Base-by-base conservation (phyloP, 352 stramenopile species). In the Phytophthora sp. region DNA sequence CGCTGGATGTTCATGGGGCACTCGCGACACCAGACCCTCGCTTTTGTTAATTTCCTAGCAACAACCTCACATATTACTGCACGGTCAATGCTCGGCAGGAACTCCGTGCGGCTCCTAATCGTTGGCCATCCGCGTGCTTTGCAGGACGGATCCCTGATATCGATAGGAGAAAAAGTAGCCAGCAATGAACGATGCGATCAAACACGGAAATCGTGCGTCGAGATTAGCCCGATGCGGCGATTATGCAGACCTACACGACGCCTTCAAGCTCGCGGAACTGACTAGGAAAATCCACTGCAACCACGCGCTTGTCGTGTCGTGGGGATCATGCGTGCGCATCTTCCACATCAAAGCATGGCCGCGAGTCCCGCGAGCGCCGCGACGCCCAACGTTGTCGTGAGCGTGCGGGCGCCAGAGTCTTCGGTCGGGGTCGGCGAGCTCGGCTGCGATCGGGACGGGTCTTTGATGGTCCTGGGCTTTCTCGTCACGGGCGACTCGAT, bases 271-370 rank as follows among this genome's bases (percentile, higher is more conserved):
- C n/a, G n/a, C 54, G 21, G 46, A 66, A 70, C 53, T 55, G 49
- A 51, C 44, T 59, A 59, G 46, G 44, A 69, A 73, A 73, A 73
- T 73, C 44, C 64, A 64, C 18, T 39, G 57, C 57, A 59, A 64
- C 45, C 28, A 53, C 37, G 31, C 32, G 21, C 42, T 61, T 69
- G 64, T 73, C 53, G 13, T 57, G 53, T 73, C 52, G 64, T 61
- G 42, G 28, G 38, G 44, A 39, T 45, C 56, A 41, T 60, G 50
- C 57, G 57, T 72, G 50, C 57, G 50, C 54, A 57, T 67, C 57
- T 60, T 57, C 44, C 45, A 17, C 24, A 59, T 69, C 46, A 73
- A 35, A 73, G 52, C 57, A 68, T 62, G 30, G 51, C 28, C 20
- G 35, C 51, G 41, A 73, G 31, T 32, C 64, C 57, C 31, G 62